Evolutionary conservation across 208 protist species (phyloP).

Genomic region (Strigomonas galati): DNA sequence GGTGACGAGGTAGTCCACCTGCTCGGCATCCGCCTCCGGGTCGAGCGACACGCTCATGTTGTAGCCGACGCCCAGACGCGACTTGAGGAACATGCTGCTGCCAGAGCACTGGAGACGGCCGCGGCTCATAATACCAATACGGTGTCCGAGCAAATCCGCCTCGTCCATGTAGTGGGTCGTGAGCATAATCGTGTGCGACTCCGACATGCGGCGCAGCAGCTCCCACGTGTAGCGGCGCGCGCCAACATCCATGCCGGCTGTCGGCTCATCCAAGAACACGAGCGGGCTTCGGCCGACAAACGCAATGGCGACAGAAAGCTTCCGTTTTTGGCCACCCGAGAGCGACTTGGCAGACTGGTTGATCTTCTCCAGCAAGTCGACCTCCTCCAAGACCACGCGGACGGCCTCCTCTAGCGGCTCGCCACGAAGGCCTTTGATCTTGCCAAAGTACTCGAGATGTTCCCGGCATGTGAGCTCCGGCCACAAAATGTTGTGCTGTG

Average conservation of each 20-base stretch:
- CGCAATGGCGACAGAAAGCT: slow-evolving; percentile 78
- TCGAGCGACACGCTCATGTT: slow-evolving; percentile 45
- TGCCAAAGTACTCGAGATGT: slow-evolving; percentile 88
- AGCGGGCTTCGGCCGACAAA: slow-evolving; percentile 78
- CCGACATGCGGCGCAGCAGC: slow-evolving; percentile 49
- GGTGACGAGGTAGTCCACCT: slow-evolving; percentile 26
- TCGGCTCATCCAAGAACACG: slow-evolving; percentile 91
- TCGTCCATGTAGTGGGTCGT: slow-evolving; percentile 97
- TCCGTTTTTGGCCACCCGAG: slow-evolving; percentile 86
- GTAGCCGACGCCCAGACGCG: slow-evolving; percentile 58
- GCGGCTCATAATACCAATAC: slow-evolving; percentile 90
- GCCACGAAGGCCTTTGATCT: slow-evolving; percentile 78
- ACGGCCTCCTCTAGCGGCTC: slow-evolving; percentile 25
- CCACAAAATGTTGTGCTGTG: slow-evolving; percentile 94
- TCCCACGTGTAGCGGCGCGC: slow-evolving; percentile 82
- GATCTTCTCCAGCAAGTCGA: slow-evolving; percentile 48
- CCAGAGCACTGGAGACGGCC: slow-evolving; percentile 60
- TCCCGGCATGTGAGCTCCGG: slow-evolving; percentile 83
- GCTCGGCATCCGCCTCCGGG: slow-evolving; percentile 7
- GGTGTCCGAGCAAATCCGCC: slow-evolving; percentile 92
- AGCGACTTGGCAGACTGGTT: slow-evolving; percentile 31
- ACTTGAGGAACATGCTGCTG: slow-evolving; percentile 65
- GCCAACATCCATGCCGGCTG: slow-evolving; percentile 83
- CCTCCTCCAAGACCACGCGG: slow-evolving; percentile 26
- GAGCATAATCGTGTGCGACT: slow-evolving; percentile 58